These are phyloP conservation scores for Plasmodium malariae DNA, from an alignment of 169 alveolate genomes.

Conservation along the genomic window DNA sequence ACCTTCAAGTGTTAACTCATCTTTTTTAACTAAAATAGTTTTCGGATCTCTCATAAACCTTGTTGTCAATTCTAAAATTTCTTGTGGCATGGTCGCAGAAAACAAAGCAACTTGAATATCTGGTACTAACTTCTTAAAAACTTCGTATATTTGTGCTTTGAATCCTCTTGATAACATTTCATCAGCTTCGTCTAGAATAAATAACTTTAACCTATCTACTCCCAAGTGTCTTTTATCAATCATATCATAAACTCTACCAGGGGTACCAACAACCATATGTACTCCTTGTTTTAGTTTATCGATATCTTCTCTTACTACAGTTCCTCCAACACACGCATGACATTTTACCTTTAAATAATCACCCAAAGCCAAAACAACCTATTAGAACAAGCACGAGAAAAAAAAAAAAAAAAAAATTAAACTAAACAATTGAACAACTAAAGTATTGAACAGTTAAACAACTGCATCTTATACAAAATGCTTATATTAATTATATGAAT, in stretches of 20 bases:
- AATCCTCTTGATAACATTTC: slow-evolving; percentile 98
- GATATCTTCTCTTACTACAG: slow-evolving; percentile 96
- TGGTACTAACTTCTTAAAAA: slow-evolving; percentile 97
- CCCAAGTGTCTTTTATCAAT: slow-evolving; percentile 95
- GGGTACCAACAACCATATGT: slow-evolving; percentile 98
- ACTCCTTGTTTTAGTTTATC: slow-evolving; percentile 97
- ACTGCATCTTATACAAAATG: no score
- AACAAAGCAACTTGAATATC: slow-evolving; percentile 97
- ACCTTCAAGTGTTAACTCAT: slow-evolving; percentile 98
- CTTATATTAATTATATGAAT: no score
- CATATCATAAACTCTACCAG: slow-evolving; percentile 99
- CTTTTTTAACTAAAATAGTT: slow-evolving; percentile 98
- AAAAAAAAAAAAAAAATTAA: not conserved
- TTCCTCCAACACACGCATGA: slow-evolving; percentile 98
- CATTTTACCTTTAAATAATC: slow-evolving; percentile 95
- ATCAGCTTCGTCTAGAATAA: slow-evolving; percentile 99
- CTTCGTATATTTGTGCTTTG: slow-evolving; percentile 97
- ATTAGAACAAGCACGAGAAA: not conserved
- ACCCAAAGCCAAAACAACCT: slow-evolving; percentile 96
- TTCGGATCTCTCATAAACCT: slow-evolving; percentile 99
- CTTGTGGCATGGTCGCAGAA: slow-evolving; percentile 99
- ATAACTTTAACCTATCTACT: slow-evolving; percentile 95
- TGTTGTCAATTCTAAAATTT: slow-evolving; percentile 96
- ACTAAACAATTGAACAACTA: not conserved
- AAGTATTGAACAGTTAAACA: not conserved